Evolutionary conservation across 805 yeast species (phyloP).

Genomic region (Debaryomyces hansenii): DNA sequence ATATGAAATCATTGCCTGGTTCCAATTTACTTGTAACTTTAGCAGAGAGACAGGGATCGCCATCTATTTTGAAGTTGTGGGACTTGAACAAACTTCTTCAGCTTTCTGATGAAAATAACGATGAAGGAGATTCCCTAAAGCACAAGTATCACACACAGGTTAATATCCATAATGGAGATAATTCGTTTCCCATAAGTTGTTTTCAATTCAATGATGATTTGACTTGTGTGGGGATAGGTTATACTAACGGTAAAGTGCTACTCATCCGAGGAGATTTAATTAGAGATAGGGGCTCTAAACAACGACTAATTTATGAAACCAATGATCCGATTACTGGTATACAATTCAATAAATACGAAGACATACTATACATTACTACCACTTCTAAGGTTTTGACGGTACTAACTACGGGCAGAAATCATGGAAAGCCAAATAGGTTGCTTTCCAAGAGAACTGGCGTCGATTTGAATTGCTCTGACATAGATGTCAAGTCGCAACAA

Average conservation of each 20-base stretch:
- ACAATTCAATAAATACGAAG: slow-evolving; percentile 53
- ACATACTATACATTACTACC: slow-evolving; percentile 67
- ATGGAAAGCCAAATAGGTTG: slow-evolving; percentile 55
- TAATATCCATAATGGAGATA: slow-evolving; percentile 65
- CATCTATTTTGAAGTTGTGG: slow-evolving; percentile 72
- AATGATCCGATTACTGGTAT: slow-evolving; percentile 82
- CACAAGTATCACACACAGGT: slow-evolving; percentile 60
- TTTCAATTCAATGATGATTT: slow-evolving; percentile 54
- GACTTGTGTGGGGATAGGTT: slow-evolving; percentile 72
- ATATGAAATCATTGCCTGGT: slow-evolving; percentile 47
- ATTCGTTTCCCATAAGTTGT: slow-evolving; percentile 76
- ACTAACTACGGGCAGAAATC: slow-evolving; percentile 75
- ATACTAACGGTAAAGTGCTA: slow-evolving; percentile 79
- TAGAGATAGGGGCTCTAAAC: slow-evolving; percentile 88
- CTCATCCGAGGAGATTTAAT: slow-evolving; percentile 84
- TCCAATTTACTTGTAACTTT: slow-evolving; percentile 64
- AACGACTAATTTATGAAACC: slow-evolving; percentile 72
- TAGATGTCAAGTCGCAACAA: slow-evolving; percentile 43
- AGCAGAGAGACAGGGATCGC: slow-evolving; percentile 73
- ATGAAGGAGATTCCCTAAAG: neutral
- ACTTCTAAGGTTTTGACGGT: slow-evolving; percentile 70
- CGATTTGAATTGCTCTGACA: slow-evolving; percentile 48
- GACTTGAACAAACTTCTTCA: slow-evolving; percentile 49
- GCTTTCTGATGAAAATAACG: neutral
- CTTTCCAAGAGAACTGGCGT: slow-evolving; percentile 50